Evolutionary conservation across 1,284 basidiomycete species (phyloP), one percentile per base, ranked within the genome.

Genomic region (Cutaneotrichosporon cutaneum): DNA sequence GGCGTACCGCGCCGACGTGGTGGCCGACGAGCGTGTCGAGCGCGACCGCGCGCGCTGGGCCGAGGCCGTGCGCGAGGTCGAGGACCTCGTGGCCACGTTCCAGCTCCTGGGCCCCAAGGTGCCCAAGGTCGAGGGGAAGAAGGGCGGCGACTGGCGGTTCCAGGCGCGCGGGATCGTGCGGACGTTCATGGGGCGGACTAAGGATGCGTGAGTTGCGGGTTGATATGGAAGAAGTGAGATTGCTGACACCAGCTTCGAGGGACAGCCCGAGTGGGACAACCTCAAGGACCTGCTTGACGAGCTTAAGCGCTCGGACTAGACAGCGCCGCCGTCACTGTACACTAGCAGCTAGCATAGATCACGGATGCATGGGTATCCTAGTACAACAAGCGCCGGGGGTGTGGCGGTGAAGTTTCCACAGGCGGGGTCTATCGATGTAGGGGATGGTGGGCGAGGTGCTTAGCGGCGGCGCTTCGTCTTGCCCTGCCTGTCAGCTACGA

Each of bases 161-260:
- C 92, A 95, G 79, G 92, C 88, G 44, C 84, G 89, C 61, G 95
- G 91, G 64, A 82, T 98, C 61, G 85, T 98, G 58, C 83, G 94
- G 73, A 89, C 88, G 47, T 98, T 97, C 77, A 85, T 94, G 80
- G 92, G 90, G 3, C 69, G 83, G 57, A 84, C 83, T n/a, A 77
- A 73, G 68, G 72, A 72, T 52, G 70, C 74, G 74, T 80, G 61
- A 73, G 79, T 79, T n/a, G n/a, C n/a, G n/a, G n/a, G n/a, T n/a
- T n/a, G n/a, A n/a, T n/a, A n/a, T n/a, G n/a, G n/a, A n/a, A n/a
- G n/a, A n/a, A 30, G 30, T 5, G 30, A 30, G 5, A 30, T 4
- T 9, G 21, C 58, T 53, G 35, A 53, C 33, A 2, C 9, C 35
- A 77, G 77, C 33, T 97, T 94, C 72, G 90, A 89, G 73, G 91